A percentile compares a stretch with the other conserved stretches of the same genome.
These are phyloP conservation scores for Vigna mungo DNA, from an alignment of 306 rosid species.

Conservation along the genomic window DNA sequence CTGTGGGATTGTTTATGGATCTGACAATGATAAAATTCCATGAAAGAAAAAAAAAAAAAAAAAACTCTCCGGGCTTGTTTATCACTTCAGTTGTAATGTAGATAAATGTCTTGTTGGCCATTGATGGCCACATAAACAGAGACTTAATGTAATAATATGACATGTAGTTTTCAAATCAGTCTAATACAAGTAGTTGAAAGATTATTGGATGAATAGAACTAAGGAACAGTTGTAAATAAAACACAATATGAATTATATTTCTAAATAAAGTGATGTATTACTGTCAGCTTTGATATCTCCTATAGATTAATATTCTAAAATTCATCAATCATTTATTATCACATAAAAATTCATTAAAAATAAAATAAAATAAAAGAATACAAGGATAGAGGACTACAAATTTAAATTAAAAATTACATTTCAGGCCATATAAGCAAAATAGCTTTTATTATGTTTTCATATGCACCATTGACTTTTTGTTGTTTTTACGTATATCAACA, in stretches of 20 bases:
- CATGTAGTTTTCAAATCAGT: neutral
- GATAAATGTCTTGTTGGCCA: neutral
- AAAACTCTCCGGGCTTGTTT: constrained; percentile 9
- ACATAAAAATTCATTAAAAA: no score
- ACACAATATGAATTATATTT: neutral
- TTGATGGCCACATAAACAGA: constrained; percentile 29
- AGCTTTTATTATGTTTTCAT: neutral
- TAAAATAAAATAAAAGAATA: no score
- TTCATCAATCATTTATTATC: no score
- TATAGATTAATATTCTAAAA: no score
- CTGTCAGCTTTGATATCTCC: no score
- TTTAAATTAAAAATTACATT: no score
- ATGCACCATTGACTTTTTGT: neutral
- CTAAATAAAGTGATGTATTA: no score
- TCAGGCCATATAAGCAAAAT: no score
- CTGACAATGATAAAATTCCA: constrained; percentile 32
- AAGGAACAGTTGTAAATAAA: constrained; percentile 16
- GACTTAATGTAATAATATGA: neutral
- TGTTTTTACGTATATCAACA: neutral
- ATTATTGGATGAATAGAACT: constrained; percentile 22
- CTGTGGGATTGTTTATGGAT: constrained; percentile 6
- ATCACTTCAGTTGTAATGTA: constrained; percentile 31
- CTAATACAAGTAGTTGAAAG: constrained; percentile 2
- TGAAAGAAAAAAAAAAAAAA: neutral
- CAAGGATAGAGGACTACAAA: no score